Base-by-base conservation (phyloP, 306 rosid genomes). In the Begonia masoniana region DNA sequence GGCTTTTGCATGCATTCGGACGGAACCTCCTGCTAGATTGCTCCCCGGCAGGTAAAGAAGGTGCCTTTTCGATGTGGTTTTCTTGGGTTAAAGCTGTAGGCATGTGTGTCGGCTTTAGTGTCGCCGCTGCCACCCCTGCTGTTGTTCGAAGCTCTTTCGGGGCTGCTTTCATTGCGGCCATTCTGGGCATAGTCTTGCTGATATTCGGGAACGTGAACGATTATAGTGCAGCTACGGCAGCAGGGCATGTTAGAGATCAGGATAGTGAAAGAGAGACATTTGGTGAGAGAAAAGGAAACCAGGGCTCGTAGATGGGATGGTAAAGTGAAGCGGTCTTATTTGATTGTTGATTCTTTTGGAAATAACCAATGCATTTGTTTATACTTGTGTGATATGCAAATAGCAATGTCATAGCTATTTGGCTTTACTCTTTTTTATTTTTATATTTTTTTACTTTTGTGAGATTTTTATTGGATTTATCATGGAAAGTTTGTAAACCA, bases 21-120 rank as follows among this genome's bases (percentile, higher is more conserved):
- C 62, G 95, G 26, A 75, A 69, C 8, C 13, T 89, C 39, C 26
- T 89, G 24, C 61, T 89, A 70, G 87, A 89, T 15, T 89, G 94
- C 51, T 70, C 94, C 0, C 97, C 95, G 0, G 26, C 71, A 0
- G 94, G 94, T 31, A 82, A 89, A 55, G 97, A 89, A 66, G 85
- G 83, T 13, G 87, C 82, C 4, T 80, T 85, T 65, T 75, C 97
- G 0, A 68, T 73, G 12, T 85, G 95, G 94, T 78, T 55, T 41
- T 61, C 85, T 0, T 80, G 94, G 97, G 57, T 66, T 13, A 76
- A 75, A 71, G 66, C 73, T 23, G 61, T 73, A 1, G 97, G 95
- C 7, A 57, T 70, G 15, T 72, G 77, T 1, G 70, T 59, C 0
- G 94, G 97, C 1, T 89, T 89, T 26, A 63, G 84, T 0, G 63